Evolutionary conservation across 2,329 filamentous ascomycete species (phyloP).

Genomic region (Xylaria sp.): DNA sequence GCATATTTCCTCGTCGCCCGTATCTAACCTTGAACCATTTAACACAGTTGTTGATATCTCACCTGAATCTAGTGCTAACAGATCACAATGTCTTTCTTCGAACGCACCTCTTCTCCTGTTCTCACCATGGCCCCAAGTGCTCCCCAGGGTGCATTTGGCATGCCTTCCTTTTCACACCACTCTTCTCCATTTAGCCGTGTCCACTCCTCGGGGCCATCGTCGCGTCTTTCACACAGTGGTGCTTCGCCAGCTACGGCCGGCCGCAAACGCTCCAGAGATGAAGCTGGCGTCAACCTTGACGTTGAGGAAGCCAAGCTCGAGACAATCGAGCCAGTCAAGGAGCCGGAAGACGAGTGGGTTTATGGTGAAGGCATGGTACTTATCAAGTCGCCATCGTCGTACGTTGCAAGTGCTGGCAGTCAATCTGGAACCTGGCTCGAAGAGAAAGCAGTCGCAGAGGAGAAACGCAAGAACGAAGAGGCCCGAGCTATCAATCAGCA

Average conservation of each 20-base stretch:
- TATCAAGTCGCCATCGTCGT: constrained; percentile 71
- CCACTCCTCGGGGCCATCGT: constrained; percentile 51
- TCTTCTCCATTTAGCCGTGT: constrained; percentile 48
- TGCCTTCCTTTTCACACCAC: constrained; percentile 55
- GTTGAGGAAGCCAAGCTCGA: constrained; percentile 55
- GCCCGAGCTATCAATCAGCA: constrained; percentile 58
- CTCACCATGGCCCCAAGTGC: constrained; percentile 58
- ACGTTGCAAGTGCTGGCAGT: constrained; percentile 70
- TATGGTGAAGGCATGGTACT: constrained; percentile 79
- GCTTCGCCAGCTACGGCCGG: constrained; percentile 64
- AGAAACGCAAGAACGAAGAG: constrained; percentile 56
- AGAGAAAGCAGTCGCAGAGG: constrained; percentile 68
- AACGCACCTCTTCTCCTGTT: constrained; percentile 53
- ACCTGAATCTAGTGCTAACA: constrained; percentile 49
- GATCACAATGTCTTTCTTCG: constrained; percentile 53
- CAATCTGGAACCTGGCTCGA: constrained; percentile 80
- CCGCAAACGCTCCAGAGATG: constrained; percentile 81
- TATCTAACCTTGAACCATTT: constrained; percentile 37
- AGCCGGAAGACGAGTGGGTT: constrained; percentile 72
- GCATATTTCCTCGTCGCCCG: constrained; percentile 24
- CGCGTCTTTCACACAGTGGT: constrained; percentile 49
- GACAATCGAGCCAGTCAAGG: constrained; percentile 57
- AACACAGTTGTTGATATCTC: constrained; percentile 47
- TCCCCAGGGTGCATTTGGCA: constrained; percentile 56
- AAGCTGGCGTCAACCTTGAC: constrained; percentile 75